Conservation (phyloP, 2,329 filamentous ascomycete genomes). For the Trichoderma pleuroti region DNA sequence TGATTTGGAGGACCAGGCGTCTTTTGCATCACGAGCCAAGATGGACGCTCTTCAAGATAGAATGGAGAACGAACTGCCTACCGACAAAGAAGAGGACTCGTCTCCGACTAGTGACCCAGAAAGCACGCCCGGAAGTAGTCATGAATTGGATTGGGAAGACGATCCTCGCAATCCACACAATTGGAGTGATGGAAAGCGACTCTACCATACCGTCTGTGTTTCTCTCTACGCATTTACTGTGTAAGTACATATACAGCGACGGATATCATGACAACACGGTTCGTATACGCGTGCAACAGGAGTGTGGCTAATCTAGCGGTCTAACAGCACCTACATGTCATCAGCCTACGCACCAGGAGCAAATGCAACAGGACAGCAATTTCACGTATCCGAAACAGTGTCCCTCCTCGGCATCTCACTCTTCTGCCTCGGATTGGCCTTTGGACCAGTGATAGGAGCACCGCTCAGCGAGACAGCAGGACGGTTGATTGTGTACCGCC, state of each 20-base stretch:
- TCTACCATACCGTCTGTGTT: background rate
- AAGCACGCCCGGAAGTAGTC: background rate
- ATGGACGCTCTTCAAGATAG: background rate
- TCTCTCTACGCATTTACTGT: slow-evolving; percentile 14
- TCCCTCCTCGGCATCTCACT: slow-evolving; percentile 47
- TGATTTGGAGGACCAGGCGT: background rate
- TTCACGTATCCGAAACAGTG: slow-evolving; percentile 21
- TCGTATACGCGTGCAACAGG: background rate
- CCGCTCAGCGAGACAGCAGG: slow-evolving; percentile 67
- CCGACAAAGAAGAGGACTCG: background rate
- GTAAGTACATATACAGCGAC: background rate
- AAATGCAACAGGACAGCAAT: slow-evolving; percentile 6
- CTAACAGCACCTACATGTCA: slow-evolving; percentile 14
- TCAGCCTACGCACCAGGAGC: slow-evolving; percentile 16
- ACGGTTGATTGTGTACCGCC: slow-evolving; percentile 65
- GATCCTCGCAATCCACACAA: slow-evolving; percentile 18
- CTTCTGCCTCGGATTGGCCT: slow-evolving; percentile 70
- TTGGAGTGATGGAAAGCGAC: slow-evolving; percentile 6
- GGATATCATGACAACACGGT: background rate
- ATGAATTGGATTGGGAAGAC: slow-evolving; percentile 1
- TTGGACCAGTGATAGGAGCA: slow-evolving; percentile 76
- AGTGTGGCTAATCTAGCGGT: background rate
- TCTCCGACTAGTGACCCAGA: background rate
- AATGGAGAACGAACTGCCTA: background rate
- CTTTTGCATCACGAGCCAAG: background rate